Percentiles rank a stretch among this genome's conserved stretches.
These are phyloP conservation scores for Salvia splendens DNA, from an alignment of 257 asterid genomes.

Conservation along the genomic window DNA sequence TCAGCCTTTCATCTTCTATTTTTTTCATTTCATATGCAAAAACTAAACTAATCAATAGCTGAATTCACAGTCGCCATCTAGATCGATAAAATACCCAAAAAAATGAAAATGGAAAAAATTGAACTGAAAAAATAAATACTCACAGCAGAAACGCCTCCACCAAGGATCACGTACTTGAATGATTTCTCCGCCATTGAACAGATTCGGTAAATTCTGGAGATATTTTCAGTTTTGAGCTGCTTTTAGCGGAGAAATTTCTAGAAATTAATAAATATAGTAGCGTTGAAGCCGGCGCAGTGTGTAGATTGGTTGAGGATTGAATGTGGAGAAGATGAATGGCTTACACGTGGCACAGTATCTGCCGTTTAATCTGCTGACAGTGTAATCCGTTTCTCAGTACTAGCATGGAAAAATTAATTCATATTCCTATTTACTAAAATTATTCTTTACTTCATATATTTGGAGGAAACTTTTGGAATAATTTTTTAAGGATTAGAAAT, in stretches of 20 bases:
- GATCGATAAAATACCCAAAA: not conserved
- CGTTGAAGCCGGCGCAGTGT: not conserved
- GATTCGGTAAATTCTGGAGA: not conserved
- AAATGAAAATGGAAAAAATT: not conserved
- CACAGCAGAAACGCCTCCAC: slow-evolving; percentile 93
- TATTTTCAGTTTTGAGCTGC: not conserved
- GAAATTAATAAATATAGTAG: not conserved
- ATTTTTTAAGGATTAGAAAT: too few species aligned
- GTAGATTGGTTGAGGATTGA: slow-evolving; percentile 31
- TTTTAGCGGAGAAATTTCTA: not conserved
- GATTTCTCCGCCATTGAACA: slow-evolving; percentile 66
- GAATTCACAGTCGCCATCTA: slow-evolving; percentile 5
- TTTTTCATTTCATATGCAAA: not conserved
- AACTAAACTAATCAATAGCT: too few species aligned
- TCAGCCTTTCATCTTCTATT: slow-evolving; percentile 5
- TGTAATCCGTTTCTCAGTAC: not conserved
- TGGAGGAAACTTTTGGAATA: too few species aligned
- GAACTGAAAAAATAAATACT: slow-evolving; percentile 35
- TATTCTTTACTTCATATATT: too few species aligned
- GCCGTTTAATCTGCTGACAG: slow-evolving; percentile 45
- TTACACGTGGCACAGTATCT: slow-evolving; percentile 34
- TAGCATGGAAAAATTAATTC: too few species aligned
- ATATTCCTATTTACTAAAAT: too few species aligned
- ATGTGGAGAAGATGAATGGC: not conserved
- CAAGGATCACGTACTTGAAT: slow-evolving; percentile 86